Base-by-base conservation (phyloP, 768 basidiomycete genomes). In the Lactifluus volemus region DNA sequence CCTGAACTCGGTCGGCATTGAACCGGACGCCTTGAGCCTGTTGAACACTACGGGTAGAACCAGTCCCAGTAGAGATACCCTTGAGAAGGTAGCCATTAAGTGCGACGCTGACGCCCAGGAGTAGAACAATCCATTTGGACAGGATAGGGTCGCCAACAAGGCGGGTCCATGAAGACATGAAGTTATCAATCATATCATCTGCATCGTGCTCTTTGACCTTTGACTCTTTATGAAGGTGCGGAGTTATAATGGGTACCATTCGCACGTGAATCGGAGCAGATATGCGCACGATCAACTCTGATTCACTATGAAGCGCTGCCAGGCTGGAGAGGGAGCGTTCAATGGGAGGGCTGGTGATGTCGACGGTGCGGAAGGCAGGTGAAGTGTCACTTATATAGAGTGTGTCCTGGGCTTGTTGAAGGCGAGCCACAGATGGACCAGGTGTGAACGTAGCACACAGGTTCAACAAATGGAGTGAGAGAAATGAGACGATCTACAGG, bases 71-170 rank as follows among this genome's bases (percentile, higher is more conserved):
- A 0, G 85, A 86, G 47, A 90, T 87, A 4, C 88, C 89, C 73
- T 92, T 95, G 60, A 99, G 81, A 15, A 98, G 79, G 70, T 92
- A 98, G 4, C 94, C 95, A 64, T 99, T 99, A 59, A 99, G 78
- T 58, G 86, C 82, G 60, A 98, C 88, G 61, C 87, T 89, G 61
- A 96, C 80, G 3, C 85, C 88, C 25, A 99, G 82, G 15, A 89
- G 79, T 58, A 91, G 79, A 52, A 98, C 90, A 70, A 98, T 94
- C 89, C 92, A 95, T 76, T 98, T 98, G 68, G 84, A 86, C 63
- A 98, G 75, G 53, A 98, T 83, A 1, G 96, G 96, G 69, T 99
- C 96, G 41, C 93, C 93, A 53, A 98, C 92, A 65, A 98, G 84
- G 14, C 78, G 76, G 9, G 92, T 91, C 95, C 95, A 98, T 4